These are phyloP conservation scores for Rheum nobile DNA, from an alignment of 148 eudicot genomes.

Conservation along the genomic window DNA sequence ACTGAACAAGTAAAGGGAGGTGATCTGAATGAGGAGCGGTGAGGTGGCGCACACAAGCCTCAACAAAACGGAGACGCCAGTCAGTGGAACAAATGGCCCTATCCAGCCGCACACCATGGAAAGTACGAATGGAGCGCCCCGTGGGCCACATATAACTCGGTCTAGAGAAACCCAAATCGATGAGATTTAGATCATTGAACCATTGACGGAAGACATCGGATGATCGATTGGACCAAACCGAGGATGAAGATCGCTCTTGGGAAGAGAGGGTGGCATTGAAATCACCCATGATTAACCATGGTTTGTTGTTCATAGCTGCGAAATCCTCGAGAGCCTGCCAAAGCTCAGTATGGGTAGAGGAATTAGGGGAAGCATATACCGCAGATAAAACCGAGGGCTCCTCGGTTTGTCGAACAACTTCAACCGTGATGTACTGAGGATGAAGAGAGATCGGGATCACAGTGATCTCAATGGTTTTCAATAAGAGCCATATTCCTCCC, in stretches of 20 bases:
- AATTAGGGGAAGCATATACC: background rate
- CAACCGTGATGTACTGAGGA: background rate
- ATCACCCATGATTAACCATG: background rate
- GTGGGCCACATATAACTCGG: background rate
- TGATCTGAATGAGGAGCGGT: background rate
- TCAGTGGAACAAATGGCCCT: background rate
- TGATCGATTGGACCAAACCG: background rate
- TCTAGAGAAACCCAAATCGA: background rate
- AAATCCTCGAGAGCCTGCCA: background rate
- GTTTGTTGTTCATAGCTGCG: background rate
- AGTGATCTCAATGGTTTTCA: no score
- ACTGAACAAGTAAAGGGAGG: background rate
- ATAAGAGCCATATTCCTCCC: no score
- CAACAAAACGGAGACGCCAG: background rate
- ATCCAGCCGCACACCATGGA: background rate
- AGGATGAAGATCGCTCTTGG: background rate
- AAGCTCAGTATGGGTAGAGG: background rate
- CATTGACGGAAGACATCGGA: background rate
- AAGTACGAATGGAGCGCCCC: background rate
- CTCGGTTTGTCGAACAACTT: background rate
- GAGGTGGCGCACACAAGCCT: background rate
- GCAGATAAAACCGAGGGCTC: background rate
- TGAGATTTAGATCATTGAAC: background rate
- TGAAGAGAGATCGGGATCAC: no score
- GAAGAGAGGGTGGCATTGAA: background rate